These are phyloP conservation scores for Zoysia matrella DNA, from an alignment of 202 grass and related monocot genomes.

Conservation along the genomic window DNA sequence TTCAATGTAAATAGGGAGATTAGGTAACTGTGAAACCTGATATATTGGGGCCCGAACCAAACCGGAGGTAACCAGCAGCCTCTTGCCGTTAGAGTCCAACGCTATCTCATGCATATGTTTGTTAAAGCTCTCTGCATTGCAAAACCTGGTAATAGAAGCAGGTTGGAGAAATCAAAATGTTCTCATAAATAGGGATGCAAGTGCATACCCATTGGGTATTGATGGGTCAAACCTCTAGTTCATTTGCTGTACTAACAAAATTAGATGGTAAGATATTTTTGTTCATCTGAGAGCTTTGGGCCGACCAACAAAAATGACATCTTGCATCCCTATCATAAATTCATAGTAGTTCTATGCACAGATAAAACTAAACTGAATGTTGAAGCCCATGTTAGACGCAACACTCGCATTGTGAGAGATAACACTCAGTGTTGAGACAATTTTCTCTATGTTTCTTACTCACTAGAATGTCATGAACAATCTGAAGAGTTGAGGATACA, in stretches of 20 bases:
- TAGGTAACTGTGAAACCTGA: constrained; percentile 51
- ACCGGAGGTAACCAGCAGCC: constrained; percentile 77
- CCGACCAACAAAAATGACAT: too few species aligned
- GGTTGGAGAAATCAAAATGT: constrained; percentile 38
- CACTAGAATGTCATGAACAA: too few species aligned
- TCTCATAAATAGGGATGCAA: too few species aligned
- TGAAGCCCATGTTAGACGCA: neutral
- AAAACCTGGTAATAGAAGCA: constrained; percentile 67
- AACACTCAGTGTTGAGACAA: too few species aligned
- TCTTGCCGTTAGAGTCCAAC: constrained; percentile 84
- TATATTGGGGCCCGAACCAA: constrained; percentile 94
- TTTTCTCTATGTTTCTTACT: too few species aligned
- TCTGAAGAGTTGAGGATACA: too few species aligned
- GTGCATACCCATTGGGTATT: too few species aligned
- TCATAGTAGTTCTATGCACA: neutral
- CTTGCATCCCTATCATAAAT: neutral
- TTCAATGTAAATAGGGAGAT: neutral
- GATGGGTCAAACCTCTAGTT: too few species aligned
- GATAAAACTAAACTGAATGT: neutral
- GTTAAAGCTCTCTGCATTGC: constrained; percentile 74
- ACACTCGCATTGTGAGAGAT: too few species aligned
- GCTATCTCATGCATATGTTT: constrained; percentile 79
- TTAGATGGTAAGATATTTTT: too few species aligned
- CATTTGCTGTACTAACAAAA: too few species aligned
- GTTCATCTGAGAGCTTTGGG: too few species aligned